A percentile compares a stretch with the other conserved stretches of the same genome.
Conservation (phyloP, 106 monocot genomes). For the Apostasia ramifera region DNA sequence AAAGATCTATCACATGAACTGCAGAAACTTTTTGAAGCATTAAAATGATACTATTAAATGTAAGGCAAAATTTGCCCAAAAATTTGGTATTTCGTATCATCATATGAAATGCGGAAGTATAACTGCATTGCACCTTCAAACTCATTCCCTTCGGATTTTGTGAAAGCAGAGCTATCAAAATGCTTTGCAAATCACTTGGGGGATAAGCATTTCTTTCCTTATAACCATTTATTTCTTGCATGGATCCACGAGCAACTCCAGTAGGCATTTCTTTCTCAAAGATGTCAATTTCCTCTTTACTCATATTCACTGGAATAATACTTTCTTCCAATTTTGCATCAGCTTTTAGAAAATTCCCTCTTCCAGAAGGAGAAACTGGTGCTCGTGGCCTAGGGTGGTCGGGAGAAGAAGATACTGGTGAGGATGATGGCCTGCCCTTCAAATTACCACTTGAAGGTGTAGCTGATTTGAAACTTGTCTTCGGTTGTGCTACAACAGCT, state of each 20-base stretch:
- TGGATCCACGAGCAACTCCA: conserved; percentile 12
- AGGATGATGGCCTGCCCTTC: conserved; percentile 27
- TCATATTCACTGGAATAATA: conserved; percentile 20
- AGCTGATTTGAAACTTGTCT: conserved; percentile 37
- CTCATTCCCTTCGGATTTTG: conserved; percentile 75
- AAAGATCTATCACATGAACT: no score
- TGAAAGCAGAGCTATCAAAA: conserved; percentile 40
- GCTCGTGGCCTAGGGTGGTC: conserved; percentile 30
- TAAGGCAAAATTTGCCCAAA: no score
- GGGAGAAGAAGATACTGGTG: conserved; percentile 45
- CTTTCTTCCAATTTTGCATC: conserved; percentile 35
- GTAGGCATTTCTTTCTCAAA: conserved; percentile 43
- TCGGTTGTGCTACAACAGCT: conserved; percentile 42
- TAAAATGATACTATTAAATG: no score
- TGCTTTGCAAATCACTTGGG: conserved; percentile 36
- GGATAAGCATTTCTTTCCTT: conserved; percentile 18
- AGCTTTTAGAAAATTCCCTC: conserved; percentile 12
- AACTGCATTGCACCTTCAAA: conserved; percentile 51
- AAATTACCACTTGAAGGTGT: conserved; percentile 23
- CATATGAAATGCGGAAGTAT: no score
- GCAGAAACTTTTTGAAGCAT: no score
- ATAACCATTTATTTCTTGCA: conserved; percentile 11
- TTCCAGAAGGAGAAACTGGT: conserved; percentile 27
- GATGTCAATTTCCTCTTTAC: conserved; percentile 39
- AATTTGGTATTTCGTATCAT: no score